Conservation (phyloP, 345 rosid species). For the Corchorus capsularis region DNA sequence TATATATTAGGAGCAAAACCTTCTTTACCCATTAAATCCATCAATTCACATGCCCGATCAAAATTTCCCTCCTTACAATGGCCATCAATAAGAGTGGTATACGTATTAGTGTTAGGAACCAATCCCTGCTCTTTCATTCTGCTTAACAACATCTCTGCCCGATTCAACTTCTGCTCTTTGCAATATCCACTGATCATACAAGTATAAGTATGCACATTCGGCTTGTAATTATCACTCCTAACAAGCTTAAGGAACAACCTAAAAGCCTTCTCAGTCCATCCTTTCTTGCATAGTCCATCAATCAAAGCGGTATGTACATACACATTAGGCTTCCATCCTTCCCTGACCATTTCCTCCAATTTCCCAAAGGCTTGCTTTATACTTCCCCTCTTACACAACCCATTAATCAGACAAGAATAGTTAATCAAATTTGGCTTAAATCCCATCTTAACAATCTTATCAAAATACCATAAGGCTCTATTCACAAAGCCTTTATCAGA, state of each 20-base stretch:
- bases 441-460: conserved; percentile 61
- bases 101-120: conserved; percentile 67
- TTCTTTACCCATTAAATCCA: conserved; percentile 64
- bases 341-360: conserved; percentile 82
- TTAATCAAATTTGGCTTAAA: conserved; percentile 77
- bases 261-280: conserved; percentile 94
- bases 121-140: conserved; percentile 90
- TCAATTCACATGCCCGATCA: conserved; percentile 67
- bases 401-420: conserved; percentile 74
- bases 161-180: conserved; percentile 73
- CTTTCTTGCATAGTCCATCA: conserved; percentile 86
- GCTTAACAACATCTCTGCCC: conserved; percentile 80
- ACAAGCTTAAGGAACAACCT: conserved; percentile 85
- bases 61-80: conserved; percentile 74
- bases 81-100: conserved; percentile 70
- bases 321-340: conserved; percentile 83
- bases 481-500: conserved; percentile 61
- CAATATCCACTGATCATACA: conserved; percentile 86
- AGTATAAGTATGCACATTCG: conserved; percentile 77
- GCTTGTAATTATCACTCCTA: conserved; percentile 61
- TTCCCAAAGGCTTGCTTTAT: conserved; percentile 84
- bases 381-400: conserved; percentile 77
- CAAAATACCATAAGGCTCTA: conserved; percentile 68
- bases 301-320: conserved; percentile 79
- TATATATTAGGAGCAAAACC: conserved; percentile 66